Evolutionary conservation across 2,329 filamentous ascomycete species (phyloP), one percentile per base, ranked within the genome.

Genomic region (Arthrobotrys conoides): DNA sequence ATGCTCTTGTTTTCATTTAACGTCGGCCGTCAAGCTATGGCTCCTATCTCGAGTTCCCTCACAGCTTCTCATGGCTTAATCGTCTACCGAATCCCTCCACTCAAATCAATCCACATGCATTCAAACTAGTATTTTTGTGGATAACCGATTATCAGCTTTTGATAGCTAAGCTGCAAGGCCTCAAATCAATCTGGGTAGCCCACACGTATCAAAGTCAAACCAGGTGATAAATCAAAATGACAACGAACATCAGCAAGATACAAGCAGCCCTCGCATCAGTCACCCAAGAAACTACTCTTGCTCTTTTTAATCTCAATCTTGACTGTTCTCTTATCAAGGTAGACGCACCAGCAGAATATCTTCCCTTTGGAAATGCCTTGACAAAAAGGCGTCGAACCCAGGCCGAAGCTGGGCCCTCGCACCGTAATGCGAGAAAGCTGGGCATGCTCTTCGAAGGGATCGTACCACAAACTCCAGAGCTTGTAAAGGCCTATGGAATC

Each of bases 321-420:
- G 76, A 76, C 41, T 79, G 70, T 57, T 75, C 76, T 1, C 61
- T 79, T 9, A 41, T 79, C 27, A 79, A 79, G 24, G 6, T 79
- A 0, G 30, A 38, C 0, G 64, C 71, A n/a, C 76, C 76, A 1
- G 66, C 57, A 6, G 76, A 79, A 57, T 79, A 70, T 27, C 59
- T 70, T 20, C 71, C 71, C n/a, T 65, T 79, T 18, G 57, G 70
- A 24, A 63, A 55, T 10, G 55, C 71, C 2, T 33, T 79, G 10
- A 67, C 71, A 2, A 27, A 59, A 22, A 22, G 16, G 1, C 71
- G 76, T 1, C 55, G 76, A 61, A 30, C 33, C 33, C 59, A 79
- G 16, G 76, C 76, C 24, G 71, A 79, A 18, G 59, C 27, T 18
- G 70, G 76, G 4, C 30, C 61, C 22, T 30, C 70, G 0, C 76